phyloP scores from a whole-genome alignment of 1,139 yeast species.

The Saccharomyces hybrid region DNA sequence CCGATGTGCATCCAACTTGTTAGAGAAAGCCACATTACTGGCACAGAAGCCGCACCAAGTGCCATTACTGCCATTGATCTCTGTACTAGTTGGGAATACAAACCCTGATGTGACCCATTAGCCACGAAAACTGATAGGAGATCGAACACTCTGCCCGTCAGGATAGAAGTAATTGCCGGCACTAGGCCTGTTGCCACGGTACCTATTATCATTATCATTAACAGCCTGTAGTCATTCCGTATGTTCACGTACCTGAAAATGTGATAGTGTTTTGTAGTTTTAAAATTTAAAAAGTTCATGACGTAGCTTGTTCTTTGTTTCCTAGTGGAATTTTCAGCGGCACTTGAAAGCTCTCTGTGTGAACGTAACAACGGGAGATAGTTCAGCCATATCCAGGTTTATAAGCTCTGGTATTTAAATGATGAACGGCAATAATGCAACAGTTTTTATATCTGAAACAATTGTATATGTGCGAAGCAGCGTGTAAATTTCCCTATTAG shows the following conservation, averaged over 20 bases:
- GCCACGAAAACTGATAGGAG: constrained; percentile 38
- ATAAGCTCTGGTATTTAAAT: neutral
- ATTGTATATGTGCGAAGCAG: neutral
- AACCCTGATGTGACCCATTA: constrained; percentile 32
- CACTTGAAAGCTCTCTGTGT: neutral
- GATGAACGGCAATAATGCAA: neutral
- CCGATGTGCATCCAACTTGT: constrained; percentile 64
- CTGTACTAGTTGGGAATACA: constrained; percentile 40
- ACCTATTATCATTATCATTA: constrained; percentile 23
- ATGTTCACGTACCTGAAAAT: neutral
- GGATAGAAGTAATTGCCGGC: constrained; percentile 55
- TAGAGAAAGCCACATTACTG: constrained; percentile 50
- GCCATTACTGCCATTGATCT: constrained; percentile 49
- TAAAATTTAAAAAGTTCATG: neutral
- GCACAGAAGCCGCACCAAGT: constrained; percentile 48
- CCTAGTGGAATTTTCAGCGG: neutral
- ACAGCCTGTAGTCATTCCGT: constrained; percentile 21
- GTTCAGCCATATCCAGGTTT: neutral
- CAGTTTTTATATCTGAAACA: neutral
- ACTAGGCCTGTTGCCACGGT: constrained; percentile 42
- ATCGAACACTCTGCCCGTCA: constrained; percentile 60
- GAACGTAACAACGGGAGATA: neutral
- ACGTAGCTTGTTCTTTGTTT: neutral
- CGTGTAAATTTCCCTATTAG: constrained; percentile 3
- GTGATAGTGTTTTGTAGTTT: neutral